Base-by-base conservation (phyloP, 805 yeast genomes). In the Cyberlindnera bimundalis region DNA sequence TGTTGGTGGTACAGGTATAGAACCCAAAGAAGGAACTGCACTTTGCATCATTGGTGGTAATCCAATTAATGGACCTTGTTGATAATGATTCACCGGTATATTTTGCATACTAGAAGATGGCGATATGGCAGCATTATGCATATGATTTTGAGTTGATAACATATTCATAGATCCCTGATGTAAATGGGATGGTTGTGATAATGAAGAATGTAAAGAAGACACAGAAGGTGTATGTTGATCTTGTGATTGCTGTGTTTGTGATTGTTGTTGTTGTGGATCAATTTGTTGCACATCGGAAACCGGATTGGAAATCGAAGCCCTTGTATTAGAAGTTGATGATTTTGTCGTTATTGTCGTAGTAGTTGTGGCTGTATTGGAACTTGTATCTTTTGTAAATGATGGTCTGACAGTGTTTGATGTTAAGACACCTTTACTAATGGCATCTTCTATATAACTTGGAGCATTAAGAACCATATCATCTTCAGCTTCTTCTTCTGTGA, bases 381-480 rank as follows among this genome's bases (percentile, higher is more conserved):
- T 28, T 21, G 47, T 33, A 17, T 50, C 43, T 15, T 40, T 50
- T 8, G 40, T 23, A 30, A 48, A 44, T 1, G 37, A 28, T 13
- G 51, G 44, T 27, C 47, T 46, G 11, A 41, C 28, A 2, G 48
- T 41, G 17, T 46, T 26, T 9, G 41, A 36, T 5, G 50, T 47
- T 9, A 55, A 35, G 3, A 52, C 52, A 5, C 58, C 58, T 24
- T 46, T 48, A 19, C 43, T 36, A 9, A 55, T 53, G 3, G 57
- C 60, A 13, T 48, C 53, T 14, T 50, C 56, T 13, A 55, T 55
- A 39, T 23, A 53, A 12, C 51, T 43, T 15, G 52, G 53, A 4
- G 57, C 38, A 21, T 43, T 46, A 3, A 51, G 13, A 5, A 55
- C 47, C 3, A 42, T 39, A 24, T 55, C 60, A 15, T 39, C 42